A percentile compares a stretch with the other conserved stretches of the same genome.
phyloP scores from a whole-genome alignment of 2,329 filamentous ascomycete genomes.

The Pseudogymnoascus sp. region DNA sequence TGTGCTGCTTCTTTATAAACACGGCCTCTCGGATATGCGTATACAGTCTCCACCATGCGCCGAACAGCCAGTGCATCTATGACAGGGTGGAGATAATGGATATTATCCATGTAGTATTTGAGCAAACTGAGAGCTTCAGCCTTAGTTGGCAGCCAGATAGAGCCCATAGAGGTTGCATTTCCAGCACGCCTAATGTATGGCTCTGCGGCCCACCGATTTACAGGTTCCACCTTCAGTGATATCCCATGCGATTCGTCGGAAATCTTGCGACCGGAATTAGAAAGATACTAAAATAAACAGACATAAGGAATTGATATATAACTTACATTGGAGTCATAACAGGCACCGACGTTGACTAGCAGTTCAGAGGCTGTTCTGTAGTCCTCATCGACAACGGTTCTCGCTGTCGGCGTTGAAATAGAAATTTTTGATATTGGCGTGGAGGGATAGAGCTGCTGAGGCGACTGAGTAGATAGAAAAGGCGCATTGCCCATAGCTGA shows the following conservation, averaged over 20 bases:
- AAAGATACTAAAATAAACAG: background rate
- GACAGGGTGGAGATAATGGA: background rate
- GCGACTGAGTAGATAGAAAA: background rate
- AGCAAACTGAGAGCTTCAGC: background rate
- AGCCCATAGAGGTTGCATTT: background rate
- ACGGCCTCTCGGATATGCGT: background rate
- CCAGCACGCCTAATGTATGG: background rate
- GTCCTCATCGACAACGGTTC: conserved; percentile 1
- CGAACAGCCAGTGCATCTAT: background rate
- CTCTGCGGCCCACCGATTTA: background rate
- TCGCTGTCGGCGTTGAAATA: background rate
- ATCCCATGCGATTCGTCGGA: background rate
- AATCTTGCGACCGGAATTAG: background rate
- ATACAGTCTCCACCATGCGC: background rate
- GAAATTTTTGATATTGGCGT: background rate
- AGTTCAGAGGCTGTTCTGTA: background rate
- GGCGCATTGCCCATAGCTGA: background rate
- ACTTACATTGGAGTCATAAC: conserved; percentile 1
- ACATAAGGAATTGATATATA: background rate
- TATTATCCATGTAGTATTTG: background rate
- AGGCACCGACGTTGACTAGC: background rate
- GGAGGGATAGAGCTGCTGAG: background rate
- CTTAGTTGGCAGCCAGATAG: background rate
- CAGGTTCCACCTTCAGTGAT: conserved; percentile 2
- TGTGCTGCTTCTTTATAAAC: background rate